Conservation (phyloP, 2,329 filamentous ascomycete species). For the Parastagonospora nodorum region DNA sequence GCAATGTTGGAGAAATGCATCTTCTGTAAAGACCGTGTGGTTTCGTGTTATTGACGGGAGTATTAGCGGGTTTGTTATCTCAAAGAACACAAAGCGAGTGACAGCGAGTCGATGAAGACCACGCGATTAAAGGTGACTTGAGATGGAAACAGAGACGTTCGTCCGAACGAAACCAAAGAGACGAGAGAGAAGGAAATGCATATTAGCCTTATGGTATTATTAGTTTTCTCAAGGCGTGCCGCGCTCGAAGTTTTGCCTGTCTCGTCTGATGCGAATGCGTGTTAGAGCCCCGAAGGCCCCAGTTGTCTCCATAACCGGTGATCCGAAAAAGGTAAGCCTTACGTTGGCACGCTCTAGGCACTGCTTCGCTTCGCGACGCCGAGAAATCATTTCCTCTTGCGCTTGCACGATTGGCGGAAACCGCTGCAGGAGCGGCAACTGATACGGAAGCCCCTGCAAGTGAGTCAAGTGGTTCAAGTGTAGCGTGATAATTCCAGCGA, state of each 20-base stretch:
- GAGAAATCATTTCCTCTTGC: neutral
- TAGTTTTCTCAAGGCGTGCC: neutral
- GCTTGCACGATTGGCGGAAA: conserved; percentile 1
- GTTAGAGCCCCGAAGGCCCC: neutral
- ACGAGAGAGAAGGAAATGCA: neutral
- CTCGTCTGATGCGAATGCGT: neutral
- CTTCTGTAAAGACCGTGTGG: conserved; percentile 1
- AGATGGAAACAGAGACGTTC: neutral
- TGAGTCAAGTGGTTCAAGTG: neutral
- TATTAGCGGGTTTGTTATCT: neutral
- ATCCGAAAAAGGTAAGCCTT: neutral
- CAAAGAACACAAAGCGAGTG: neutral
- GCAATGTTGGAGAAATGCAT: conserved; percentile 43
- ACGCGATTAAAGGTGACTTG: neutral
- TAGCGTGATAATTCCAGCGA: neutral
- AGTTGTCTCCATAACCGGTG: neutral
- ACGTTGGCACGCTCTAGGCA: neutral
- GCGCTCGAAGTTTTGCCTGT: neutral
- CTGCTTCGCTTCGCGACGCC: neutral
- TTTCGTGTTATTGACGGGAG: neutral
- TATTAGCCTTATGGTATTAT: neutral
- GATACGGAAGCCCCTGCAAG: conserved; percentile 1
- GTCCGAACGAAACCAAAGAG: neutral
- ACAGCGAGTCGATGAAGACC: neutral
- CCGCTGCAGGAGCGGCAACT: neutral